phyloP scores from a whole-genome alignment of 2,329 filamentous ascomycete genomes.

The Colletotrichum aenigma region DNA sequence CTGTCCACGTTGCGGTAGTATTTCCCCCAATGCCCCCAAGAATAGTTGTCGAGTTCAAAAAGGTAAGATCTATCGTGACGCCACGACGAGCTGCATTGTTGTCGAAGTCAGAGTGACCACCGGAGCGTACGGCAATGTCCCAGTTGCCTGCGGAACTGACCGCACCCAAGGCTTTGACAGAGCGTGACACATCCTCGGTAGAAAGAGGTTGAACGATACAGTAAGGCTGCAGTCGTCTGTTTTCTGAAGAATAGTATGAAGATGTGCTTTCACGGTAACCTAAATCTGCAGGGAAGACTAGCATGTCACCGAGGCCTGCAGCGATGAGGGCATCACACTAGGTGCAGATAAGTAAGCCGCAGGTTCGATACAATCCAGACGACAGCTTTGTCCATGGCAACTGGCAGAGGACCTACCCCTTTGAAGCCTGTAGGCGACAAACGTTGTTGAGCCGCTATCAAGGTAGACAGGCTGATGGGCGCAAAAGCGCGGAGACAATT shows the following conservation, averaged over 20 bases:
- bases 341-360: neutral
- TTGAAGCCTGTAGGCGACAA: neutral
- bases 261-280: neutral
- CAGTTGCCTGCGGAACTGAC: neutral
- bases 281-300: neutral
- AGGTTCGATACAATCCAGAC: neutral
- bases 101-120: conserved; percentile 50
- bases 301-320: neutral
- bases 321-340: conserved; percentile 9
- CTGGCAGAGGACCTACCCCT: neutral
- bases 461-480: neutral
- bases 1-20: neutral
- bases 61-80: conserved; percentile 41
- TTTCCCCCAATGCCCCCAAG: conserved; percentile 3
- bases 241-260: conserved; percentile 26
- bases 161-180: conserved; percentile 17
- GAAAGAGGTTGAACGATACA: conserved; percentile 28
- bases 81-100: conserved; percentile 42
- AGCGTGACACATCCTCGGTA: conserved; percentile 22
- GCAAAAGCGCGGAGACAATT: neutral
- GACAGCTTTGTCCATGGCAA: neutral
- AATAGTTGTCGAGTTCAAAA: conserved; percentile 31
- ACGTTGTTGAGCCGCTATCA: neutral
- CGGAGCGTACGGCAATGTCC: conserved; percentile 41
- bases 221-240: conserved; percentile 22